phyloP scores from a whole-genome alignment of 2,329 filamentous ascomycete genomes.

The Colletotrichum truncatum region DNA sequence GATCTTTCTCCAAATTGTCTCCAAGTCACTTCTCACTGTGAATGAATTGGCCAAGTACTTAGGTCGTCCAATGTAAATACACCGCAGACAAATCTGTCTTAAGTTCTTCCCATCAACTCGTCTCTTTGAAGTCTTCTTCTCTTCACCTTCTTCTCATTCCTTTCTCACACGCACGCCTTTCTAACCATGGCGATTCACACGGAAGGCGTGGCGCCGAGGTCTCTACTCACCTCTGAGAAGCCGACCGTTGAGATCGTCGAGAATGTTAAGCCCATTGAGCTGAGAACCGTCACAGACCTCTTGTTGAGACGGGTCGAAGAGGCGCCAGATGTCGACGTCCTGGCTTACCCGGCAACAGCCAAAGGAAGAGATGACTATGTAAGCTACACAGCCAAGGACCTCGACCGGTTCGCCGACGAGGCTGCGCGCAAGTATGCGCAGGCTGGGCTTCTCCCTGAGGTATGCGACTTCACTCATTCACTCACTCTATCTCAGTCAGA shows the following conservation, averaged over 20 bases:
- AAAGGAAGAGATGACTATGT: constrained; percentile 33
- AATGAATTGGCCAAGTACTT: neutral
- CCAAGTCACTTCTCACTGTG: neutral
- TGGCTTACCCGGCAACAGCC: constrained; percentile 34
- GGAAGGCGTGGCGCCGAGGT: constrained; percentile 11
- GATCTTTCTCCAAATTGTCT: neutral
- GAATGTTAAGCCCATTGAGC: constrained; percentile 18
- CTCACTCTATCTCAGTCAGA: neutral
- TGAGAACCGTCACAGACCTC: constrained; percentile 10
- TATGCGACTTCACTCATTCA: neutral
- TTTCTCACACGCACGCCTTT: neutral
- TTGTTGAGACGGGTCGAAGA: constrained; percentile 7
- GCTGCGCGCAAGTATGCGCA: constrained; percentile 28
- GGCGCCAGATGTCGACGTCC: constrained; percentile 27
- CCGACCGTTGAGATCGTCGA: constrained; percentile 15
- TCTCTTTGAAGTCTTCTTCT: neutral
- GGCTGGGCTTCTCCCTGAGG: constrained; percentile 23
- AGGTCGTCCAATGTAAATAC: neutral
- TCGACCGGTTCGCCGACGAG: constrained; percentile 36
- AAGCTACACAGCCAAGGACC: constrained; percentile 35
- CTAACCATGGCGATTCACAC: constrained; percentile 16
- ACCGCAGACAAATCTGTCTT: no score
- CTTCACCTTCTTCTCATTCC: neutral
- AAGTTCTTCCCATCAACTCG: no score
- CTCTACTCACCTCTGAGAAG: constrained; percentile 11